phyloP scores from a whole-genome alignment of 805 yeast genomes.

The Candida odintsovae region DNA sequence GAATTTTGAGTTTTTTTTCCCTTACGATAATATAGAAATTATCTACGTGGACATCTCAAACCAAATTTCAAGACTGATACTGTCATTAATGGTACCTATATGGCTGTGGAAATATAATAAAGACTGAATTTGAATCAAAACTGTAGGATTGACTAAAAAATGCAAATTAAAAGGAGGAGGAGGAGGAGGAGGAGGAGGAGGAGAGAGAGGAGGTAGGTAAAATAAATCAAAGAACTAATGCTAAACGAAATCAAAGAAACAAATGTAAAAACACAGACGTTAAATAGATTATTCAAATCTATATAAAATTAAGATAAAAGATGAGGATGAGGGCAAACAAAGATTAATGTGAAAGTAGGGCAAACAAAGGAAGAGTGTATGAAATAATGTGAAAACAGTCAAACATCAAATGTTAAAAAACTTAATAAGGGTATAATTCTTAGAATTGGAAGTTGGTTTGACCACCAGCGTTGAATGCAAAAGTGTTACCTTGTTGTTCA shows the following conservation, averaged over 20 bases:
- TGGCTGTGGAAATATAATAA: no score
- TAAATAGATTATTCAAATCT: neutral
- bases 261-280: neutral
- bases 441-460: conserved; percentile 30
- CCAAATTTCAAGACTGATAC: no score
- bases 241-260: neutral
- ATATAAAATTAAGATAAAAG: neutral
- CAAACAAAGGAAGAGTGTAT: neutral
- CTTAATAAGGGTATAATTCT: conserved; percentile 1
- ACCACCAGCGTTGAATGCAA: conserved; percentile 74
- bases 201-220: neutral
- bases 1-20: no score
- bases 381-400: neutral
- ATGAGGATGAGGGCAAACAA: neutral
- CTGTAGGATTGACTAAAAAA: no score
- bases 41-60: no score
- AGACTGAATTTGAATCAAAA: no score
- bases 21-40: no score
- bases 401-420: no score
- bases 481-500: conserved; percentile 73
- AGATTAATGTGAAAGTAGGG: neutral
- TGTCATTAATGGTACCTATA: no score
- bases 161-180: neutral
- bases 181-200: neutral
- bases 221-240: neutral